Base-by-base conservation (phyloP, 75 land plant genomes). In the Sequoiadendron giganteum region DNA sequence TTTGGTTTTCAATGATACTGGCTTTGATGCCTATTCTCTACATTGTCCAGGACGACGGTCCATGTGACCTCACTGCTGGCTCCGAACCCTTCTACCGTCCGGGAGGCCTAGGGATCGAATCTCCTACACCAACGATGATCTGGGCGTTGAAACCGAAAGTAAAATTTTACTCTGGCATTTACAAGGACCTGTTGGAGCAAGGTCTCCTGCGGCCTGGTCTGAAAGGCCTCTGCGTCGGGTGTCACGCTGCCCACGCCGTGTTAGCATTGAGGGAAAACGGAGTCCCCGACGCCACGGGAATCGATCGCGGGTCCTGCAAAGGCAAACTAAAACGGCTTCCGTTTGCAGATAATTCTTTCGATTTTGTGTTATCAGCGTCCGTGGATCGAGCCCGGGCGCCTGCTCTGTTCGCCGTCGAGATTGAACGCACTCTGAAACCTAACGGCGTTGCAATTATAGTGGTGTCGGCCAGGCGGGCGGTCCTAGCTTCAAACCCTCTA, bases 361-460 rank as follows among this genome's bases (percentile, higher is more conserved):
- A 89, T 45, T 89, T 89, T 39, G 88, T 68, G 2, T 89, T 86
- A 45, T 73, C 90, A 2, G 68, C 68, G 56, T 72, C 68, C n/a
- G 13, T 89, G 38, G 90, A 89, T 56, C 83, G 87, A 36, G 90
- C 80, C 48, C 40, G 56, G 70, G 88, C 52, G 28, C 88, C 90
- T 34, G 90, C 88, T 19, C 65, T 75, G 39, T 40, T 89, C 10
- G 83, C 80, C 45, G n/a, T 55, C 16, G 90, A 89, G 68, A 86
- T 89, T 43, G 90, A 89, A 77, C 80, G 90, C 43, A 81, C 87
- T 7, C 84, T 89, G 11, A 61, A 87, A 40, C 82, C 49, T 2
- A 83, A 83, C 10, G 47, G 90, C 3, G 70, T 52, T 2, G 55
- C 55, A 13, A 52, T 52, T 52, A 52, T 52, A 1, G 90, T 81